Evolutionary conservation across 2,329 filamentous ascomycete species (phyloP), one percentile per base, ranked within the genome.

Genomic region (Pyricularia grisea): DNA sequence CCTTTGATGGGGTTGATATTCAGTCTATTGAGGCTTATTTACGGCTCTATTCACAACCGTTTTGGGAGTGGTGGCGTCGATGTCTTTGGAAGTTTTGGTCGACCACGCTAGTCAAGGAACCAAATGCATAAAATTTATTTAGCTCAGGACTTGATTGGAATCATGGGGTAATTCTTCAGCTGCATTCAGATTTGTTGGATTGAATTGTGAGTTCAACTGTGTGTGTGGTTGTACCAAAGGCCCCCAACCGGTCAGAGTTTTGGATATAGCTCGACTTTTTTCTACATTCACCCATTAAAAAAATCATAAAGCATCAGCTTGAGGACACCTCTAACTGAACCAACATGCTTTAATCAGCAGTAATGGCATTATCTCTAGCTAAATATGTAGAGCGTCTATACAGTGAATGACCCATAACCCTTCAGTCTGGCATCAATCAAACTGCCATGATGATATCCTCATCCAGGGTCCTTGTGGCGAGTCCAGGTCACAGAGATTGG

Each of bases 1-100:
- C 28, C 28, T 63, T 20, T 28, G 25, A 28, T 27, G 14, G 5
- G 12, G 25, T 9, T 28, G 28, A 31, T 33, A 36, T 33, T 20
- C 17, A 27, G 30, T 20, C 31, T 66, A 66, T 66, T 66, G 30
- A 66, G 64, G 30, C 17, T 42, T 10, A 4, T 5, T 33, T 20
- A 14, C 31, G 28, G 30, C 31, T 31, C 30, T 66, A 66, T 66
- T 66, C 64, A 66, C 4, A 23, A 11, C 64, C 64, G 4, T 31
- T 66, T 66, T 66, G 17, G 64, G 64, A 66, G n/a, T 42, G 64
- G 64, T 27, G 64, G 30, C 33, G 64, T 66, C 10, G 64, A 25
- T 66, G 14, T 12, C 33, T 65, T 66, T 11, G 23, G 30, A 4
- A 25, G 2, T 10, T 23, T 28, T 65, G 20, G 28, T 1, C 33